Base-by-base conservation (phyloP, 805 yeast species). In the Metschnikowia kofuensis region DNA sequence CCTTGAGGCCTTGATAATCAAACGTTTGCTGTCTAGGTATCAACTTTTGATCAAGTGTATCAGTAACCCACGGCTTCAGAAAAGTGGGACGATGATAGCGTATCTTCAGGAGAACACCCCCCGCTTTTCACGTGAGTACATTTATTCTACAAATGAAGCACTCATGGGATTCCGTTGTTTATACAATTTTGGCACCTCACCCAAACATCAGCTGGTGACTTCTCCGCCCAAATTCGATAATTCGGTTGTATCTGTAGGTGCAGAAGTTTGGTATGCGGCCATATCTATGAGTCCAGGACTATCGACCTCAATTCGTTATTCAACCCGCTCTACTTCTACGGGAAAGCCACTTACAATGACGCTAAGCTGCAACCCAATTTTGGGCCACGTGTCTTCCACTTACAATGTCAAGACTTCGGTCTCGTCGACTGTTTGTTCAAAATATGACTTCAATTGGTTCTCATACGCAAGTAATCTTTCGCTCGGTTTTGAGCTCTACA, bases 311-410 rank as follows among this genome's bases (percentile, higher is more conserved):
- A 64, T 89, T 42, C 70, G 97, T 40, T 92, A 94, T 64, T 79
- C 92, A 1, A 88, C 97, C 0, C 84, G 88, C 52, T 83, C 96
- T 0, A 83, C 94, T 0, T 81, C 87, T 38, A 87, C 96, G 0
- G 96, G 95, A 4, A 86, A 89, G 53, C 99, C 99, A 0, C 68
- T 91, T 53, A 87, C 96, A 0, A 79, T 94, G 77, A 87, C 98
- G 0, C 61, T 92, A 36, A 84, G 96, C 0, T 76, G 85, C 49
- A 94, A 94, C 64, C 99, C 99, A 1, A 72, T 94, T 13, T 72
- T 92, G 62, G 99, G 99, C 2, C 91, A 90, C 55, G 68, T 94
- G 1, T 84, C 96, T 2, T 84, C 96, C 1, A 85, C 96, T 0
- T 94, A 91, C 63, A 82, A 96, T 0, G 89, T 90, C 32, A 84